A percentile compares a stretch with the other conserved stretches of the same genome.
phyloP scores from a whole-genome alignment of 306 rosid genomes.

The Rosa rugosa region DNA sequence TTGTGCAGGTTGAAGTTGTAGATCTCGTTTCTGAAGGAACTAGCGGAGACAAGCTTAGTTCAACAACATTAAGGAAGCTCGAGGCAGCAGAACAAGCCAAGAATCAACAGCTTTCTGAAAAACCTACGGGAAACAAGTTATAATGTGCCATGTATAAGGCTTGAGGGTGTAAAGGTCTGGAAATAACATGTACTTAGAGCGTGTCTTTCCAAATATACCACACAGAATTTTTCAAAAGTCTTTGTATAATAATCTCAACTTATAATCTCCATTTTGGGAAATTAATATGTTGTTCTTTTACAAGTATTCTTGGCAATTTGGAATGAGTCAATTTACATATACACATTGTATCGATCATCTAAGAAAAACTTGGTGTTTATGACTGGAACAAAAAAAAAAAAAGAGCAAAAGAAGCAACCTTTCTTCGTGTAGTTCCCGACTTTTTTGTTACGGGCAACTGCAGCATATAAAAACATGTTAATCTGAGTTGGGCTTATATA shows the following conservation, averaged over 20 bases:
- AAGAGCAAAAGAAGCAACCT: not conserved
- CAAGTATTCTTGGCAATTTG: not conserved
- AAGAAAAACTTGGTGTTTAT: not conserved
- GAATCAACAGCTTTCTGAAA: constrained; percentile 22
- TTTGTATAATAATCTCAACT: not conserved
- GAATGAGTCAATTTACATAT: not conserved
- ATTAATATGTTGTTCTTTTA: too few relatives aligned
- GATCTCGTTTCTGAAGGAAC: constrained; percentile 67
- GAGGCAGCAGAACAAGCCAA: constrained; percentile 70
- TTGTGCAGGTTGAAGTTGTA: constrained; percentile 90
- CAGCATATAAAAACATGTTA: too few relatives aligned
- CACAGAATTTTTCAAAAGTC: not conserved
- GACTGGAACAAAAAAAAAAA: not conserved
- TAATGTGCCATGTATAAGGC: not conserved
- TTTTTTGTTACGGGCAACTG: too few relatives aligned
- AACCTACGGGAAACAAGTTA: constrained; percentile 12
- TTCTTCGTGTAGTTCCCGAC: too few relatives aligned
- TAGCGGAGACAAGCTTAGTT: constrained; percentile 74
- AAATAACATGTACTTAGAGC: not conserved
- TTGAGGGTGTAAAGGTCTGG: not conserved
- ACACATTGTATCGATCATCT: not conserved
- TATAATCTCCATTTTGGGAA: not conserved
- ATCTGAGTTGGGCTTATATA: too few relatives aligned
- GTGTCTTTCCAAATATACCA: not conserved
- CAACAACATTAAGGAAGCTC: constrained; percentile 62